Base-by-base conservation (phyloP, 768 basidiomycete species). In the Asterophora lycoperdoides region DNA sequence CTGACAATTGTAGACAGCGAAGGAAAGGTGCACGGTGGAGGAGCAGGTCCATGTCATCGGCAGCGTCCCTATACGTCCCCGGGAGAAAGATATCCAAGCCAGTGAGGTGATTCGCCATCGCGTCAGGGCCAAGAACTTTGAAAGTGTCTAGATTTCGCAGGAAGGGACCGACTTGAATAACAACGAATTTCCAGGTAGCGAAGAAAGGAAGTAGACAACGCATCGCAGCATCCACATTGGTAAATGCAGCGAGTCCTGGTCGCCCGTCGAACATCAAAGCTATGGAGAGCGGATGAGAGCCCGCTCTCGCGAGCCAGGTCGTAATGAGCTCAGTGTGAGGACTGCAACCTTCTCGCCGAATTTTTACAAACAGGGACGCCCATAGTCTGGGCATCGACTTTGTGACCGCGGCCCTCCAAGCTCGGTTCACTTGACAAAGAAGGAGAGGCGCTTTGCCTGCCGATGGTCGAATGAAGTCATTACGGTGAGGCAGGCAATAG, bases 361-460 rank as follows among this genome's bases (percentile, higher is more conserved):
- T 26, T 33, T 52, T 47, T 13, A 52, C 37, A n/a, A 45, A 34
- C n/a, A 58, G 28, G 4, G 55, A 56, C 15, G 29, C 37, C 55
- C 55, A 59, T 19, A 59, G 44, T 11, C 20, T 17, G 5, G 55
- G 49, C 13, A 52, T 54, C 5, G 55, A 40, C 8, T 6, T 23
- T 23, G 49, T 18, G 6, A 55, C 53, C 3, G 46, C 32, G 1
- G 42, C 32, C 23, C 55, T 51, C 55, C 55, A 59, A 10, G 32
- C 18, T n/a, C 43, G 50, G 35, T 48, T 44, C 15, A 59, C 23
- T 29, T 44, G 29, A 33, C 58, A 51, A 15, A 59, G 55, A 4
- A 56, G 30, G 9, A 59, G 46, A 4, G 58, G 55, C 4, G 58
- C 50, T 11, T 32, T 38, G 9, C 6, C 14, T 29, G 35, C 10